Percentiles rank a stretch among this genome's conserved stretches.
Conservation (phyloP, 371 early-diverging fungal genomes). For the Mucor piriformis region DNA sequence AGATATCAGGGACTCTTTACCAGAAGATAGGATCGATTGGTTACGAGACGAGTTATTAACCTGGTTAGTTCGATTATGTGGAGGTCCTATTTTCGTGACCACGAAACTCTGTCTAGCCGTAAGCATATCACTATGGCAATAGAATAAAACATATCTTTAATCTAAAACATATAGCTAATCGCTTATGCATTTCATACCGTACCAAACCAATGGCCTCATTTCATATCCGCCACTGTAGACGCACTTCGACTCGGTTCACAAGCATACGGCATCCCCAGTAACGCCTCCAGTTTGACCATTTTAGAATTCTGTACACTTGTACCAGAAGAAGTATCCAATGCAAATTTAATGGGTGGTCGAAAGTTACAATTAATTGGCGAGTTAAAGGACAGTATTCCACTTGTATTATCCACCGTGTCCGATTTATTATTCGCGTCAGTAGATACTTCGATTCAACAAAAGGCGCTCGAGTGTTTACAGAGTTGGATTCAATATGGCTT, state of each 20-base stretch:
- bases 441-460: slow-evolving; percentile 37
- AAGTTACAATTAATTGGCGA: slow-evolving; percentile 54
- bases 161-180: slow-evolving; percentile 50
- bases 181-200: slow-evolving; percentile 69
- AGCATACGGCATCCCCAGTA: slow-evolving; percentile 26
- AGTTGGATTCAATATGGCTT: slow-evolving; percentile 72
- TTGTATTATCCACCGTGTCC: slow-evolving; percentile 49
- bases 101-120: slow-evolving; percentile 80
- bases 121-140: slow-evolving; percentile 5
- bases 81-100: slow-evolving; percentile 67
- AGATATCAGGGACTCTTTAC: slow-evolving; percentile 60
- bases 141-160: neutral
- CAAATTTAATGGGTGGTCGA: slow-evolving; percentile 53
- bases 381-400: slow-evolving; percentile 47
- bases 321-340: slow-evolving; percentile 75
- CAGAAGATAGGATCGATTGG: slow-evolving; percentile 62
- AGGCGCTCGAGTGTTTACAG: slow-evolving; percentile 55
- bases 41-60: slow-evolving; percentile 64
- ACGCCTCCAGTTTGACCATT: slow-evolving; percentile 50
- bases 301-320: slow-evolving; percentile 78
- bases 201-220: slow-evolving; percentile 65
- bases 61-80: slow-evolving; percentile 62
- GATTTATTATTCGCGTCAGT: slow-evolving; percentile 13
- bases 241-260: slow-evolving; percentile 49
- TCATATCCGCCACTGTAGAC: slow-evolving; percentile 55